These are phyloP conservation scores for Vitis vinifera DNA, from an alignment of 164 flowering plant genomes.

Conservation along the genomic window DNA sequence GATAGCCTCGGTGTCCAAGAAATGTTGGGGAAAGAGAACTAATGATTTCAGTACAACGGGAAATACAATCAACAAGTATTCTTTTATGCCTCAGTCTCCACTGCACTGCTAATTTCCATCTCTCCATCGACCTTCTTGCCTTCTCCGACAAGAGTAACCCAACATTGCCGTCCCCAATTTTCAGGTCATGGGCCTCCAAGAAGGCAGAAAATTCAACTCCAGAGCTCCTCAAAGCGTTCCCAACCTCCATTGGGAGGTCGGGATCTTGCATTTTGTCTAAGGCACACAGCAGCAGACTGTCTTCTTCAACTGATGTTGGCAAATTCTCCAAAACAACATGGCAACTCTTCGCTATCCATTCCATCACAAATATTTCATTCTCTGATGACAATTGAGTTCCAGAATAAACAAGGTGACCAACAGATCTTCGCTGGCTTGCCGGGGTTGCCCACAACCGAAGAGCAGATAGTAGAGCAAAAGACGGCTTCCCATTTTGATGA, in stretches of 20 bases:
- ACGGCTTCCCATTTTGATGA: conserved; percentile 74
- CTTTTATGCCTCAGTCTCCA: conserved; percentile 85
- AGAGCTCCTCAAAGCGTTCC: conserved; percentile 13
- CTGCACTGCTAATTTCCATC: conserved; percentile 75
- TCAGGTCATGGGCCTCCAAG: conserved; percentile 30
- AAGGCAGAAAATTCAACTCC: conserved; percentile 46
- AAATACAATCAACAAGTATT: conserved; percentile 52
- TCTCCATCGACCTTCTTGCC: conserved; percentile 34
- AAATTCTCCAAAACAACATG: conserved; percentile 34
- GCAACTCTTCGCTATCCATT: conserved; percentile 54
- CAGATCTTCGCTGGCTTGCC: conserved; percentile 47
- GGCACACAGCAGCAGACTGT: conserved; percentile 33
- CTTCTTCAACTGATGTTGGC: conserved; percentile 66
- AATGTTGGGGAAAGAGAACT: too few relatives aligned
- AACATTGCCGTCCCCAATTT: conserved; percentile 4
- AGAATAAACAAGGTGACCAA: conserved; percentile 69
- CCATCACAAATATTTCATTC: conserved; percentile 66
- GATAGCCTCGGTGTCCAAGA: too few relatives aligned
- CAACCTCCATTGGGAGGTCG: conserved; percentile 12
- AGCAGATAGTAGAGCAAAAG: conserved; percentile 72
- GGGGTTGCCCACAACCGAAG: conserved; percentile 81
- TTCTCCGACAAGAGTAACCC: conserved; percentile 25
- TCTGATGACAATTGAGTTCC: conserved; percentile 65
- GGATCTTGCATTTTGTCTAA: conserved; percentile 39
- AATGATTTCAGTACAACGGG: conserved; percentile 36